These are phyloP conservation scores for Orobanche coerulescens DNA, from an alignment of 257 asterid genomes.

Conservation along the genomic window DNA sequence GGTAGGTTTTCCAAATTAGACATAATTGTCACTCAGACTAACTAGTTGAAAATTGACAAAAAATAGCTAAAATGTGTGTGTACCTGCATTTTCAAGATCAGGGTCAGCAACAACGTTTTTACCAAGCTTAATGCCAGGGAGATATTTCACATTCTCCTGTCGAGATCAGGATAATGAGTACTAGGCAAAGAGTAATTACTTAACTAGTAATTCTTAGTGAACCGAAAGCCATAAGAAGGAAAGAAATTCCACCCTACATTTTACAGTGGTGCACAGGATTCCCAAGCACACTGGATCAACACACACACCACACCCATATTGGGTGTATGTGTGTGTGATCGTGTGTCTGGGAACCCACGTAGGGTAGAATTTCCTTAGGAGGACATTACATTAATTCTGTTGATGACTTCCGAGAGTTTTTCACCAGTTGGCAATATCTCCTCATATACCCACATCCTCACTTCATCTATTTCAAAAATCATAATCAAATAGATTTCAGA, in stretches of 20 bases:
- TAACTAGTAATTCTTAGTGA: not conserved
- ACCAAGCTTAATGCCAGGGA: slow-evolving; percentile 77
- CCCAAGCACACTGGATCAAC: too few species aligned
- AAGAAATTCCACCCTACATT: not conserved
- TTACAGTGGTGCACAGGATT: too few species aligned
- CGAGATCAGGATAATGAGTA: not conserved
- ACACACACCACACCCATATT: too few species aligned
- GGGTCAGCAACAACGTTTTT: slow-evolving; percentile 72
- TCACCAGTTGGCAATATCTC: slow-evolving; percentile 52
- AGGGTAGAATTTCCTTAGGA: too few species aligned
- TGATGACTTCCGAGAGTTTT: slow-evolving; percentile 61
- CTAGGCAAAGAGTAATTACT: not conserved
- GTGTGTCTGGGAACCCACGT: too few species aligned
- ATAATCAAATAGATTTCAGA: too few species aligned
- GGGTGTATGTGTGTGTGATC: too few species aligned
- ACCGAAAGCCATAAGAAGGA: too few species aligned
- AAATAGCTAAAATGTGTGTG: not conserved
- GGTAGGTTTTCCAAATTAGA: not conserved
- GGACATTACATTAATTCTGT: slow-evolving; percentile 42
- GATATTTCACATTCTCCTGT: slow-evolving; percentile 84
- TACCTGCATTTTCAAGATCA: slow-evolving; percentile 76
- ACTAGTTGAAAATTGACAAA: not conserved
- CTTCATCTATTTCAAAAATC: slow-evolving; percentile 41
- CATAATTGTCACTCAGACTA: not conserved
- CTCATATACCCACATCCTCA: slow-evolving; percentile 79